Base-by-base conservation (phyloP, 2,329 filamentous ascomycete species). In the Ophiostoma pallidulum region DNA sequence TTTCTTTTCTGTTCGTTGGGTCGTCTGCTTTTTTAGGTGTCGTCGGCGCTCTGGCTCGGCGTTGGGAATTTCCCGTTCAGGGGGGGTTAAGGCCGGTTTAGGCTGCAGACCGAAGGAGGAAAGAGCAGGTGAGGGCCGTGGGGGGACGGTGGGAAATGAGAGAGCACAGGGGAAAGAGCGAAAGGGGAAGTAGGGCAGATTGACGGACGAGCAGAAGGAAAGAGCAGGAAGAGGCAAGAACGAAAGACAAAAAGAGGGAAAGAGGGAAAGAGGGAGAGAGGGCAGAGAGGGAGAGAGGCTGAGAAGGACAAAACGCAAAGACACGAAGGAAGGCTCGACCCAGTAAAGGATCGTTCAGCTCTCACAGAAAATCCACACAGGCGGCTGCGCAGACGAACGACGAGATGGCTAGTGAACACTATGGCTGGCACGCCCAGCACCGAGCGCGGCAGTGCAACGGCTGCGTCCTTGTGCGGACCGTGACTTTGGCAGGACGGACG, bases 401-500 rank as follows among this genome's bases (percentile, higher is more conserved):
- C n/a, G n/a, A n/a, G n/a, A n/a, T n/a, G n/a, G n/a, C n/a, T n/a
- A n/a, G n/a, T n/a, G n/a, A n/a, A n/a, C n/a, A n/a, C n/a, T n/a
- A n/a, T n/a, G n/a, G n/a, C n/a, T n/a, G n/a, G n/a, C n/a, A n/a
- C n/a, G n/a, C n/a, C n/a, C n/a, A n/a, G n/a, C n/a, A n/a, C n/a
- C n/a, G n/a, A n/a, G n/a, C 40, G 44, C 44, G 44, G 44, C 44
- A 46, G 44, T 46, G 44, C 44, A 46, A 40, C 28, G 18, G 44
- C 28, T 40, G 35, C 20, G 12, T 35, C 32, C 26, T n/a, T 35
- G n/a, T 14, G 43, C 14, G 22, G 14, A 19, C n/a, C n/a, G n/a
- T 14, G 26, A 31, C 24, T 14, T 20, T 10, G 36, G 26, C 16
- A n/a, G n/a, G n/a, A n/a, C n/a, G n/a, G n/a, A n/a, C n/a, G n/a